A percentile compares a stretch with the other conserved stretches of the same genome.
Conservation (phyloP, 192 early-diverging fungal genomes). For the Dimargaris verticillata region DNA sequence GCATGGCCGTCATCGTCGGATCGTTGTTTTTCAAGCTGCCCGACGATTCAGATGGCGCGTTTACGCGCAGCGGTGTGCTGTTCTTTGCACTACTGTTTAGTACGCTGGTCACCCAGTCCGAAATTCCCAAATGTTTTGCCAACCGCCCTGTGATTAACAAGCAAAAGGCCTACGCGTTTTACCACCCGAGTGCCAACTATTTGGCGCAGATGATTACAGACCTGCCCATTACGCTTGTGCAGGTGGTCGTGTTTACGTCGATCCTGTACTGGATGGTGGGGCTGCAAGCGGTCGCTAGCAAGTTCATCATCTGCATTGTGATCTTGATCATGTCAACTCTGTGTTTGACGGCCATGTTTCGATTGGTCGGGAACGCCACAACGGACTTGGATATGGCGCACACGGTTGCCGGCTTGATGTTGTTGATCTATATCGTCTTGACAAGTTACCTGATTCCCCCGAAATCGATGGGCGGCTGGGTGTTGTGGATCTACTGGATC, state of each 20-base stretch:
- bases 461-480: constrained; percentile 41
- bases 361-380: constrained; percentile 34
- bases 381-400: constrained; percentile 33
- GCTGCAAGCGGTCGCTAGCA: constrained; percentile 26
- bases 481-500: constrained; percentile 44
- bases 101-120: constrained; percentile 51
- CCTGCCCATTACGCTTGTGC: constrained; percentile 27
- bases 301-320: constrained; percentile 37
- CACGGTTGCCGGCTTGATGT: constrained; percentile 30
- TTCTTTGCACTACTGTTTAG: constrained; percentile 54
- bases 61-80: constrained; percentile 39
- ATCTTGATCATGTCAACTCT: constrained; percentile 34
- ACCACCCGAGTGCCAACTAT: constrained; percentile 39
- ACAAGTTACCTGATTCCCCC: constrained; percentile 46
- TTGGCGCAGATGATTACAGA: constrained; percentile 33
- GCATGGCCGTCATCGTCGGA: constrained; percentile 57
- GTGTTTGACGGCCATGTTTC: constrained; percentile 40
- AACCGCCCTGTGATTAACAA: constrained; percentile 63
- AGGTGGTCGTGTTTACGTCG: constrained; percentile 35
- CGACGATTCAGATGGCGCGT: constrained; percentile 38
- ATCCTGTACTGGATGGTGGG: constrained; percentile 48
- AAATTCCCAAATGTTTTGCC: constrained; percentile 48
- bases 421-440: constrained; percentile 35
- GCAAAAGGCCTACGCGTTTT: constrained; percentile 57
- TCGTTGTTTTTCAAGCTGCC: constrained; percentile 51